Base-by-base conservation (phyloP, 192 early-diverging fungal genomes). In the Cetraspora pellucida region DNA sequence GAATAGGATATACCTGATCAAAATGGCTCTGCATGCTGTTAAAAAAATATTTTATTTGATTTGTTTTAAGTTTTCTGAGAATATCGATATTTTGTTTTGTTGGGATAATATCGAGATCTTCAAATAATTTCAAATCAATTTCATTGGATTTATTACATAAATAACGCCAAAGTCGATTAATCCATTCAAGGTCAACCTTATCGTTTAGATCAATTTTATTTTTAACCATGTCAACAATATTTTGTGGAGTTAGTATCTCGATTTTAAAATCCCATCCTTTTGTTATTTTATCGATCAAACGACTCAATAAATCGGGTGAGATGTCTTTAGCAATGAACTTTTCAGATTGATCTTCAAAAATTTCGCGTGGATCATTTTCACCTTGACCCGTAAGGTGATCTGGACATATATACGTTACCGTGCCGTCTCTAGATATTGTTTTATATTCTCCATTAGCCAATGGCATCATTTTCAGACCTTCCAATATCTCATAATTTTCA, bases 51-150 rank as follows among this genome's bases (percentile, higher is more conserved):
- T 61, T 61, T 61, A 16, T 61, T 28, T 28, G 59, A 9, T 17
- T 37, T 37, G 27, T 61, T 61, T 30, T 61, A 28, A 30, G n/a
- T 13, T 61, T 61, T 61, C 59, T 61, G 16, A 61, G 10, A 61
- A 11, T 61, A n/a, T n/a, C n/a, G n/a, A n/a, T n/a, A 30, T 19
- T 21, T 27, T 10, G 23, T 28, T 16, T 61, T 28, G 59, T 61
- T 61, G 59, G 59, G 9, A 61, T 61, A 28, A 61, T 16, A 61
- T 30, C 10, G 28, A 61, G 2, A 4, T 61, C 25, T 30, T 61
- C 59, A 61, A 61, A 61, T 16, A 16, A 6, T 61, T 19, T 61
- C n/a, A 61, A 61, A 61, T 61, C 59, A 23, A 13, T 28, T 21
- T 28, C 13, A 4, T 28, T 11, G 13, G 16, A 61, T 28, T 11